A percentile compares a stretch with the other conserved stretches of the same genome.
Evolutionary conservation across 1,284 basidiomycete genomes (phyloP).

Genomic region (Amylostereum areolatum): DNA sequence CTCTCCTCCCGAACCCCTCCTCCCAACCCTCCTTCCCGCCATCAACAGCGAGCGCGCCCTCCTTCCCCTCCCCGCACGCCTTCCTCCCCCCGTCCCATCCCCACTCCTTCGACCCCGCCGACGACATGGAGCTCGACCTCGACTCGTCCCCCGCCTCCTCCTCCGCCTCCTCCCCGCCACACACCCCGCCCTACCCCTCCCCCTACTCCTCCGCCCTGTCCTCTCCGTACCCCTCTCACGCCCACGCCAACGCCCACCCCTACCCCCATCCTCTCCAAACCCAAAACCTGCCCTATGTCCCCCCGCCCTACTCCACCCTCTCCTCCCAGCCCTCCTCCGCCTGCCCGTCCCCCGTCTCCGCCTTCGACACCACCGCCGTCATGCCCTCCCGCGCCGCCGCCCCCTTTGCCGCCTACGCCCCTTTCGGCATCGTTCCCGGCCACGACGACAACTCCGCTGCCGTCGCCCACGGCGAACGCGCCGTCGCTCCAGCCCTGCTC

Average conservation of each 20-base stretch:
- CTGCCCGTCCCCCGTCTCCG: conserved; percentile 33
- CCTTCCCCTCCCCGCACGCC: conserved; percentile 15
- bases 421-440: conserved; percentile 13
- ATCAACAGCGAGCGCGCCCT: conserved; percentile 16
- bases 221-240: conserved; percentile 34
- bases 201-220: conserved; percentile 43
- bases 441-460: background rate
- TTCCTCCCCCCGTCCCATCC: too few relatives aligned
- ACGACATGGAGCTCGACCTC: conserved; percentile 76
- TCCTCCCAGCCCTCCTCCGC: conserved; percentile 21
- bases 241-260: conserved; percentile 28
- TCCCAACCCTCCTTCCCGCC: conserved; percentile 11
- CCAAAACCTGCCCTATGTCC: conserved; percentile 2
- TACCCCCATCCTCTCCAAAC: conserved; percentile 32
- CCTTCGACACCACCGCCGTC: conserved; percentile 44
- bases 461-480: background rate
- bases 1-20: conserved; percentile 31
- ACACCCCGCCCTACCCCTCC: conserved; percentile 32
- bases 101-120: conserved; percentile 53
- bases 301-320: conserved; percentile 2
- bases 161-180: conserved; percentile 31
- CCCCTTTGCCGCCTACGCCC: conserved; percentile 17
- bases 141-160: conserved; percentile 38
- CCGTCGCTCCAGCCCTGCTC: conserved; percentile 55
- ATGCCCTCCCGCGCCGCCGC: conserved; percentile 29